Conservation (phyloP, 768 basidiomycete species). For the Naganishia friedmannii region DNA sequence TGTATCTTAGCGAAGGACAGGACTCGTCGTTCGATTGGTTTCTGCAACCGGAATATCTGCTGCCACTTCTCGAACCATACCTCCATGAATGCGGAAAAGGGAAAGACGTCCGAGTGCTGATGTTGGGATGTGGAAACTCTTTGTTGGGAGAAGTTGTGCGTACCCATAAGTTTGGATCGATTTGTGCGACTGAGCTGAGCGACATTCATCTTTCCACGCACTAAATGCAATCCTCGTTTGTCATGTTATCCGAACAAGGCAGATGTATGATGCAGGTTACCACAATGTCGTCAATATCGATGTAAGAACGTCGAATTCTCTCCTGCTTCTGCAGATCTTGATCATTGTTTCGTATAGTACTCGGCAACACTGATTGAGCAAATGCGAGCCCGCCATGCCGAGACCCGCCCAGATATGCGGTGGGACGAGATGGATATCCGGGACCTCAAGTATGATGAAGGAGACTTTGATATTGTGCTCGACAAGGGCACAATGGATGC, state of each 20-base stretch:
- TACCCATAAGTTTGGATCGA: background rate
- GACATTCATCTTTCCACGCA: background rate
- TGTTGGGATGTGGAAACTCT: constrained; percentile 51
- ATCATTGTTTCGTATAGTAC: constrained; percentile 34
- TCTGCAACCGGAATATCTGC: constrained; percentile 44
- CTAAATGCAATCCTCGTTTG: background rate
- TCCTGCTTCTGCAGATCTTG: background rate
- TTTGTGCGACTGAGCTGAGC: background rate
- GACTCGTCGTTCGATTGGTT: constrained; percentile 53
- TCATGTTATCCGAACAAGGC: constrained; percentile 7
- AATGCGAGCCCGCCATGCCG: constrained; percentile 46
- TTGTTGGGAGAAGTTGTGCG: constrained; percentile 45
- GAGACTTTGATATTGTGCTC: constrained; percentile 50
- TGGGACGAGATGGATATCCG: constrained; percentile 53
- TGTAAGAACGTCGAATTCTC: constrained; percentile 34
- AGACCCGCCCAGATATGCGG: constrained; percentile 43
- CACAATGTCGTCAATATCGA: constrained; percentile 52
- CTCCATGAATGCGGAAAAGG: constrained; percentile 36
- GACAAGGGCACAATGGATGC: constrained; percentile 54
- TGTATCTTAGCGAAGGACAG: constrained; percentile 40
- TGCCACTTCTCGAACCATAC: constrained; percentile 40
- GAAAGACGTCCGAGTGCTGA: constrained; percentile 41
- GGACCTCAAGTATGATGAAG: constrained; percentile 46
- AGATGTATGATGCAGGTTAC: constrained; percentile 53
- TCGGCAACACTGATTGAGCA: constrained; percentile 49